Base-by-base conservation (phyloP, 306 rosid species). In the Prunus mume region DNA sequence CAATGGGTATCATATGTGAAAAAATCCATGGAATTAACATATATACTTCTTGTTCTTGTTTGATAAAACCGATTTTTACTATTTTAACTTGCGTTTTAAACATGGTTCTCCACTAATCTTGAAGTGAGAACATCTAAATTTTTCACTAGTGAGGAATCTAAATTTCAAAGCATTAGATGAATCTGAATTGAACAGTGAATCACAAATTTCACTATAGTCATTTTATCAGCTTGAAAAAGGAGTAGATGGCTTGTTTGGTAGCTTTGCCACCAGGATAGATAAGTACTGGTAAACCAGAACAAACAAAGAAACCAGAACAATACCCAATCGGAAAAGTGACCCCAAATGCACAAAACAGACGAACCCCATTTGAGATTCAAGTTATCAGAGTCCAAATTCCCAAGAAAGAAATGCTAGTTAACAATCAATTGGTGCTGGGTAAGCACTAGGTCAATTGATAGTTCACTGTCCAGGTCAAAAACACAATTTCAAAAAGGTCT, bases 221-320 rank as follows among this genome's bases (percentile, higher is more conserved):
- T 51, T 25, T 80, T 77, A 75, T 82, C 96, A 96, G 99, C 88
- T 96, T 57, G 99, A 96, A 87, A 93, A 91, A 86, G 98, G 98
- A 75, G 97, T 96, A 60, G 99, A 96, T 86, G 98, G 98, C 78
- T 83, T 96, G 87, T 96, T 96, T 78, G 91, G 80, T 76, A 96
- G 99, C 93, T 96, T 96, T 83, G 98, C 97, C 22, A 86, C 97
- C 22, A 86, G 99, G 86, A 76, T 96, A 83, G 99, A 96, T 91
- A 34, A 34, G 38, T 34, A 34, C 38, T 34, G 38, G 38, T 34
- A 34, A 34, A 34, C 6, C 38, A 34, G 38, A 34, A 34, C 38
- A 34, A 34, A 24, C 25, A 24, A 24, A 24, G 25, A 34, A 34
- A 1, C 38, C 38, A 34, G 5, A 34, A 7, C 38, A 7, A 34